Evolutionary conservation across 805 yeast genomes (phyloP), one percentile per base, ranked within the genome.

Genomic region (Lipomyces lipofer): DNA sequence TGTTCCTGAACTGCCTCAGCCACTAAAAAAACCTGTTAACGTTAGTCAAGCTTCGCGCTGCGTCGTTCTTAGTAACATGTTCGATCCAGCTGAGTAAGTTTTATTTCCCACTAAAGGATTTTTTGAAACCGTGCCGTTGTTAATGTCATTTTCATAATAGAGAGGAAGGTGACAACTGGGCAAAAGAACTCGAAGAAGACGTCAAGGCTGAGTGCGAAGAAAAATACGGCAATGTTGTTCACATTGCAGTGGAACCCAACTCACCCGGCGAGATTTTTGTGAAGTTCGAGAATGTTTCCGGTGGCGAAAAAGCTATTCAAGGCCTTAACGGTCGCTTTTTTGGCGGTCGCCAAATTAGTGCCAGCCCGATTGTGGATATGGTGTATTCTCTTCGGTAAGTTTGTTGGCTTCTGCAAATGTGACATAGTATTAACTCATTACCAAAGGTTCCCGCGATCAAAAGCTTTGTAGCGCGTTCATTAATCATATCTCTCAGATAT

Each of bases 141-240:
- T n/a, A n/a, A n/a, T n/a, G n/a, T n/a, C n/a, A 29, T 38, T 10
- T 3, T 15, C 4, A n/a, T 13, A 43, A 12, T 47, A 68, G 70
- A 54, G 73, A 70, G 62, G 49, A 64, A 5, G 73, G 70, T 2
- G 57, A 56, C 13, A 47, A 63, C 33, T 70, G 73, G 73, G 59
- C 62, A 12, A 47, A 63, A 46, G 73, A 70, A 45, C 64, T 70
- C 15, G 68, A 65, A 49, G 70, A 69, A 32, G 73, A 70, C 55
- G 71, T 71, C 29, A 57, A 58, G 30, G 62, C 57, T 10, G 75
- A 70, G 48, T 71, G 74, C 51, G 72, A 71, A 40, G 72, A 67
- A 17, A 64, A 64, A 47, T 70, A 70, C 48, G 74, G 74, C 40
- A 51, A 58, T 28, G 67, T 71, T 4, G 58, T 55, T 4, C 71